Percentiles rank a stretch among this genome's conserved stretches.
Conservation (phyloP, 2,329 filamentous ascomycete genomes). For the Cordyceps cicadae region DNA sequence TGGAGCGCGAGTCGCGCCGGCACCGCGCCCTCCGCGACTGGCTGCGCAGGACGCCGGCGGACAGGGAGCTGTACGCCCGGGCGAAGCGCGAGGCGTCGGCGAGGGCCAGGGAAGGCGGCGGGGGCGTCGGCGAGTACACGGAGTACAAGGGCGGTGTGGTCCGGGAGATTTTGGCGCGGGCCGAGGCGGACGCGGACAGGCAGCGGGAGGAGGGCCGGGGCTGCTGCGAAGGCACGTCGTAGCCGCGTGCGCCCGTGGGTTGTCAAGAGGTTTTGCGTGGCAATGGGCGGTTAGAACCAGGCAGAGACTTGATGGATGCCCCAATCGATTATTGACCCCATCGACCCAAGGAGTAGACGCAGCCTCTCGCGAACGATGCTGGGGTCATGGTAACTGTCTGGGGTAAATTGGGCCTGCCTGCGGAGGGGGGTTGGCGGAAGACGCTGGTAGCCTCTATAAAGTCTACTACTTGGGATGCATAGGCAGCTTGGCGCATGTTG, state of each 20-base stretch:
- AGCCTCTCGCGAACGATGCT: too few relatives aligned
- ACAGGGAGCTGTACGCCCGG: constrained; percentile 31
- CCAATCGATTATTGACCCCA: constrained; percentile 27
- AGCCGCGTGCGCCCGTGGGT: too few relatives aligned
- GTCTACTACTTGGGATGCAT: too few relatives aligned
- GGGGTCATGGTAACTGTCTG: too few relatives aligned
- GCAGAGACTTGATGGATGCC: constrained; percentile 23
- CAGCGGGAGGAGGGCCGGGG: neutral
- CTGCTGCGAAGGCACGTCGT: neutral
- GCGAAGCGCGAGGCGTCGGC: constrained; percentile 30
- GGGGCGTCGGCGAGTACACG: constrained; percentile 31
- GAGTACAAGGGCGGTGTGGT: constrained; percentile 31
- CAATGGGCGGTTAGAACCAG: constrained; percentile 28
- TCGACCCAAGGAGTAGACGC: constrained; percentile 27
- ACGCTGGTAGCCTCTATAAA: too few relatives aligned
- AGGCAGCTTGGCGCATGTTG: too few relatives aligned
- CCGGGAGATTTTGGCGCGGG: constrained; percentile 25
- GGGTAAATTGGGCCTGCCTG: too few relatives aligned
- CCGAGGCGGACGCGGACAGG: constrained; percentile 12
- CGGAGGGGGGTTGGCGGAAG: too few relatives aligned
- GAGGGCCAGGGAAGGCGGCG: constrained; percentile 21
- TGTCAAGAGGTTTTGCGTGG: constrained; percentile 3
- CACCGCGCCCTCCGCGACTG: constrained; percentile 37
- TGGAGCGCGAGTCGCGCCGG: constrained; percentile 30
- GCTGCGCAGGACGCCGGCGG: constrained; percentile 27